Percentiles rank a stretch among this genome's conserved stretches.
Conservation (phyloP, 2,329 filamentous ascomycete species). For the Fusarium verticillioides region DNA sequence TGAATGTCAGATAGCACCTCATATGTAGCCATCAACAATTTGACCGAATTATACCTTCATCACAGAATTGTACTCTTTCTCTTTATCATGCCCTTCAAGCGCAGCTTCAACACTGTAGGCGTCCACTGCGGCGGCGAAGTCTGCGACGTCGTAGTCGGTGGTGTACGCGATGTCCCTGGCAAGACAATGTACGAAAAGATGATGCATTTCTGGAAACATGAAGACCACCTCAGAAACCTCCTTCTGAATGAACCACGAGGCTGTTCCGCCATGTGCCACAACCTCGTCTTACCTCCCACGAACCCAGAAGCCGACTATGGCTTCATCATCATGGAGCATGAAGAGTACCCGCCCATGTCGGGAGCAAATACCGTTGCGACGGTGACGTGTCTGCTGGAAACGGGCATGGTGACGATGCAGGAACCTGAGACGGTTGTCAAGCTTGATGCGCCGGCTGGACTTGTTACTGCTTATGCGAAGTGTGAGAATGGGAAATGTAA, state of each 20-base stretch:
- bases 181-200: constrained; percentile 37
- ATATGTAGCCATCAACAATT: too few species aligned
- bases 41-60: too few species aligned
- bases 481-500: constrained; percentile 36
- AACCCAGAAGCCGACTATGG: constrained; percentile 34
- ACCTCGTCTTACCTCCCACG: constrained; percentile 22
- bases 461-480: constrained; percentile 26
- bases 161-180: constrained; percentile 29
- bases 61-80: too few species aligned
- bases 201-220: constrained; percentile 27
- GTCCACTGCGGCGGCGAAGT: constrained; percentile 35
- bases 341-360: constrained; percentile 36
- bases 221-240: constrained; percentile 25
- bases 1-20: not conserved
- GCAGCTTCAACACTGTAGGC: constrained; percentile 36
- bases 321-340: constrained; percentile 39
- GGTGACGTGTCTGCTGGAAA: constrained; percentile 24
- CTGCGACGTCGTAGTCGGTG: constrained; percentile 33
- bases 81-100: constrained; percentile 21
- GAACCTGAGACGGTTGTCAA: constrained; percentile 30
- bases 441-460: constrained; percentile 28
- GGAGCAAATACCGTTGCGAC: constrained; percentile 33
- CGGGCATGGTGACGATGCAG: constrained; percentile 31
- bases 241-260: constrained; percentile 32
- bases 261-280: constrained; percentile 32